Percentiles rank a stretch among this genome's conserved stretches.
These are phyloP conservation scores for Myxozyma sirexii DNA, from an alignment of 805 yeast genomes.

Conservation along the genomic window DNA sequence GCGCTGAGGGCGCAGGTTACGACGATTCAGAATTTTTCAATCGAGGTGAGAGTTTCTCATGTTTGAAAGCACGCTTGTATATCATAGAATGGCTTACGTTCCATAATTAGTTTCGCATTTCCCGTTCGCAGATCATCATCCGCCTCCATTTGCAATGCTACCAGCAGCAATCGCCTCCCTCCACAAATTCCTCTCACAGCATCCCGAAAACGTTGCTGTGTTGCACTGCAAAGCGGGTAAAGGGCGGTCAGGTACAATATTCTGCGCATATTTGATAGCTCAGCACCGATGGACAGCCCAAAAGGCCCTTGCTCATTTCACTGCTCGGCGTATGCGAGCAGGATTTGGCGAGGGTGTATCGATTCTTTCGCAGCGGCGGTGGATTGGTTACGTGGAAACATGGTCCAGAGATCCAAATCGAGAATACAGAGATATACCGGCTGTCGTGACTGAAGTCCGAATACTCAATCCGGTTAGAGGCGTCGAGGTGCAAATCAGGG, in stretches of 20 bases:
- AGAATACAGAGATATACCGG: conserved; percentile 32
- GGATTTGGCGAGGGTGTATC: conserved; percentile 69
- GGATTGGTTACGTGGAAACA: conserved; percentile 58
- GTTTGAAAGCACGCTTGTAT: not conserved
- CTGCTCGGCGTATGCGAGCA: conserved; percentile 57
- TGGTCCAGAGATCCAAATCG: conserved; percentile 36
- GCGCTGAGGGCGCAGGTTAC: conserved; percentile 57
- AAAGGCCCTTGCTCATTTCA: conserved; percentile 57
- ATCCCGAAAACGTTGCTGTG: conserved; percentile 56
- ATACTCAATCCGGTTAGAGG: conserved; percentile 32
- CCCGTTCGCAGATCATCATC: conserved; percentile 78
- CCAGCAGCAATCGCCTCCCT: conserved; percentile 51
- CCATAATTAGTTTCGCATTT: conserved; percentile 42
- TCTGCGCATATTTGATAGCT: conserved; percentile 70
- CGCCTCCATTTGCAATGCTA: conserved; percentile 65
- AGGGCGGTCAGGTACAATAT: conserved; percentile 83
- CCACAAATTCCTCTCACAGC: conserved; percentile 45
- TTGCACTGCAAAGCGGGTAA: conserved; percentile 91
- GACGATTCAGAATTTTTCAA: conserved; percentile 45
- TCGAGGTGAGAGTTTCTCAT: conserved; percentile 24
- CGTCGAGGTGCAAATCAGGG: conserved; percentile 33
- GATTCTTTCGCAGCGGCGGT: conserved; percentile 68
- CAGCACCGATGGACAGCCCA: conserved; percentile 45
- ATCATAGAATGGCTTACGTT: not conserved
- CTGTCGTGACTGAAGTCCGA: conserved; percentile 31